Percentiles rank a stretch among this genome's conserved stretches.
phyloP scores from a whole-genome alignment of 805 yeast genomes.

The Saccharomycopsis fibuligera region DNA sequence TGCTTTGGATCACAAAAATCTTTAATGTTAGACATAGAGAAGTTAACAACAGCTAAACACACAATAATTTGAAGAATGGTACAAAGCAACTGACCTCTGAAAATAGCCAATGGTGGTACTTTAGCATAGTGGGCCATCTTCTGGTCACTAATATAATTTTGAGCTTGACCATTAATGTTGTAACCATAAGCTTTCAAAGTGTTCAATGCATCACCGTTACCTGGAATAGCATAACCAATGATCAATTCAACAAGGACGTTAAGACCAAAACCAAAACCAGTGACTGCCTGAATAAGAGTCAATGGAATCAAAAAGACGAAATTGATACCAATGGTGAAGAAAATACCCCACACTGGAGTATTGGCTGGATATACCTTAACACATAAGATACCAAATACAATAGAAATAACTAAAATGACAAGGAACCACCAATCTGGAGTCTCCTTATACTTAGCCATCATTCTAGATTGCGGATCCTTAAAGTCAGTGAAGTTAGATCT shows the following conservation, averaged over 20 bases:
- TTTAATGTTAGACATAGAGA: conserved; percentile 30
- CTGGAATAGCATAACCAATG: conserved; percentile 48
- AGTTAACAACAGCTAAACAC: conserved; percentile 29
- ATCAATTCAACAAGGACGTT: conserved; percentile 50
- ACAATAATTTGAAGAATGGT: conserved; percentile 29
- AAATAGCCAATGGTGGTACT: conserved; percentile 51
- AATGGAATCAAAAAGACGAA: conserved; percentile 45
- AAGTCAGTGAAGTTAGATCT: conserved; percentile 24
- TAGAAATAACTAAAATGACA: conserved; percentile 35
- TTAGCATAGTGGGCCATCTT: conserved; percentile 53
- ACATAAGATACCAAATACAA: conserved; percentile 40
- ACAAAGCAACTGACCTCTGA: conserved; percentile 37
- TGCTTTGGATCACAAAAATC: conserved; percentile 32
- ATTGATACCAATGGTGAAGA: conserved; percentile 45
- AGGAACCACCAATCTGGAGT: conserved; percentile 55
- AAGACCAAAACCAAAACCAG: conserved; percentile 42
- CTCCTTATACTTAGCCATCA: conserved; percentile 50
- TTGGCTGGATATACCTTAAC: conserved; percentile 39
- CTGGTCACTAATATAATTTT: conserved; percentile 48
- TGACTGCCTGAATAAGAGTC: conserved; percentile 39
- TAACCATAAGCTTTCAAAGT: conserved; percentile 46
- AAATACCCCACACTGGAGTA: conserved; percentile 55
- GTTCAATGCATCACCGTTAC: conserved; percentile 47
- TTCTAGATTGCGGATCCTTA: conserved; percentile 48
- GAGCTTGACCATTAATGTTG: conserved; percentile 58